phyloP scores from a whole-genome alignment of 2,329 filamentous ascomycete genomes.

The Knoxdaviesia proteae region DNA sequence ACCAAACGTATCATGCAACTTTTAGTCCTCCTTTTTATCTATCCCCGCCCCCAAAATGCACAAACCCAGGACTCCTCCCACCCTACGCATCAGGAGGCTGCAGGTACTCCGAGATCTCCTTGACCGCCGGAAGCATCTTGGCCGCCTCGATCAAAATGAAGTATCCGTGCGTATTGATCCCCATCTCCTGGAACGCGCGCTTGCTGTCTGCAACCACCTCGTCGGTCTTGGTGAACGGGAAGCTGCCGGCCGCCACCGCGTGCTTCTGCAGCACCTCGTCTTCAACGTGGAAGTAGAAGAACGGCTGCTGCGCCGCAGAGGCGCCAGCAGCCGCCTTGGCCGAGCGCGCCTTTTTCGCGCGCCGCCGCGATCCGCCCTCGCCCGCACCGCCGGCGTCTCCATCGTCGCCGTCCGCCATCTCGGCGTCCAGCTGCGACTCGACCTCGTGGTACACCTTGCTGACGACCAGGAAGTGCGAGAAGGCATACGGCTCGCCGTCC shows the following conservation, averaged over 20 bases:
- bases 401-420: conserved; percentile 16
- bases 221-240: conserved; percentile 61
- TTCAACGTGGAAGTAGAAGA: conserved; percentile 89
- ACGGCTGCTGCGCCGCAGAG: conserved; percentile 30
- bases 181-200: conserved; percentile 82
- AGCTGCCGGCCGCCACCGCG: conserved; percentile 48
- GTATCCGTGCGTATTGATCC: conserved; percentile 65
- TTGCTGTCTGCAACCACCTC: conserved; percentile 77
- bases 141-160: conserved; percentile 68
- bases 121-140: conserved; percentile 57
- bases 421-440: conserved; percentile 54
- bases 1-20: too few relatives aligned
- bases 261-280: conserved; percentile 74
- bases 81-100: conserved; percentile 17
- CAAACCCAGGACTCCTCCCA: too few relatives aligned
- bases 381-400: conserved; percentile 3
- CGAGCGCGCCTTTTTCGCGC: conserved; percentile 44
- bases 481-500: conserved; percentile 79
- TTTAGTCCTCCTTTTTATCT: too few relatives aligned
- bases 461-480: conserved; percentile 79
- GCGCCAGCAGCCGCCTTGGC: conserved; percentile 21
- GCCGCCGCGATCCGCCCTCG: conserved; percentile 6
- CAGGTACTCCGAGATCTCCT: conserved; percentile 57
- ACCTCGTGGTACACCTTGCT: conserved; percentile 89
- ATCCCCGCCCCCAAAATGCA: too few relatives aligned